phyloP scores from a whole-genome alignment of 371 early-diverging fungal species.

The Lichtheimia hyalospora region DNA sequence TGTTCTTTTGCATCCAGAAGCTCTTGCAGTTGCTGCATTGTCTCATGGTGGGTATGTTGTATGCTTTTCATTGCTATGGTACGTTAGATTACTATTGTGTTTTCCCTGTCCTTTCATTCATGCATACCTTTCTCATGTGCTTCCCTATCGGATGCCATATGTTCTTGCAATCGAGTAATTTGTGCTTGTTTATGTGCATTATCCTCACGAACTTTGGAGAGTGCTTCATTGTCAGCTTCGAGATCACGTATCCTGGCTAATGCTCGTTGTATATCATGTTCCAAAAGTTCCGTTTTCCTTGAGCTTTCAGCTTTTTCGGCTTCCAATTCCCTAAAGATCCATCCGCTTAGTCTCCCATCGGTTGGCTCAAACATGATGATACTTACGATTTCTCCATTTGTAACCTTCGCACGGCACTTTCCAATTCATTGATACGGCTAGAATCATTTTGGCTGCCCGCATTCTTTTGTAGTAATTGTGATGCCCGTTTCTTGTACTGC shows the following conservation, averaged over 20 bases:
- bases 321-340: slow-evolving; percentile 13
- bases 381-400: slow-evolving; percentile 30
- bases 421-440: slow-evolving; percentile 35
- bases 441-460: slow-evolving; percentile 13
- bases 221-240: slow-evolving; percentile 37
- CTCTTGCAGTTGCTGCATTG: slow-evolving; percentile 2
- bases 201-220: slow-evolving; percentile 28
- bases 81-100: neutral
- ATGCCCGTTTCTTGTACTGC: slow-evolving; percentile 65
- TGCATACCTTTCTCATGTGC: slow-evolving; percentile 16
- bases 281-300: slow-evolving; percentile 30
- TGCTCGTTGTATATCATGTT: slow-evolving; percentile 51
- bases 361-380: neutral
- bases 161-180: slow-evolving; percentile 13
- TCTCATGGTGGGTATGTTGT: slow-evolving; percentile 2
- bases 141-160: slow-evolving; percentile 10
- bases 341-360: neutral
- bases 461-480: slow-evolving; percentile 49
- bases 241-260: slow-evolving; percentile 49
- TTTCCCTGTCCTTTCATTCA: neutral
- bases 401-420: slow-evolving; percentile 32
- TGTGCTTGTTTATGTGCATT: slow-evolving; percentile 5
- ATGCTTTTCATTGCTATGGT: slow-evolving; percentile 3
- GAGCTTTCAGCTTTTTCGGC: slow-evolving; percentile 17
- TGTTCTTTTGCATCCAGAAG: neutral